Conservation (phyloP, 1,284 basidiomycete species). For the Marasmius oreades region DNA sequence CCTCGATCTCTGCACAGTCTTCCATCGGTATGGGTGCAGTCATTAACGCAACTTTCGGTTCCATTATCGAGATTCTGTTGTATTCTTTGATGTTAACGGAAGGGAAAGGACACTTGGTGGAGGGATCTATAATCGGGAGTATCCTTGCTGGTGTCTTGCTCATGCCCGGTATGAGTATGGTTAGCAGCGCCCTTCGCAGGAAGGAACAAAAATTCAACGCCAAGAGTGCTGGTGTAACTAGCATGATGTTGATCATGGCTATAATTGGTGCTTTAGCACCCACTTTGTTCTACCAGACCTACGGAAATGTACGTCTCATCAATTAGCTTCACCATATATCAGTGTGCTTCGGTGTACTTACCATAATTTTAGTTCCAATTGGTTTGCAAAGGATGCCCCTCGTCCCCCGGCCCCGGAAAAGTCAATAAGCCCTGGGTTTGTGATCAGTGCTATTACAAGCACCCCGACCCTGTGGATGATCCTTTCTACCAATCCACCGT, state of each 20-base stretch:
- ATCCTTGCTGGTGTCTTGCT: conserved; percentile 93
- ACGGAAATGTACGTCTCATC: conserved; percentile 79
- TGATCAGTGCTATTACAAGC: conserved; percentile 91
- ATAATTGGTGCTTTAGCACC: conserved; percentile 96
- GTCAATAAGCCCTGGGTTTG: conserved; percentile 75
- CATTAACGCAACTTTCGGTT: conserved; percentile 99
- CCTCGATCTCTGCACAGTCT: conserved; percentile 96
- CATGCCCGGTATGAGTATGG: conserved; percentile 98
- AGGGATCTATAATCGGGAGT: conserved; percentile 95
- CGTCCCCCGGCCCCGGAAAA: conserved; percentile 27
- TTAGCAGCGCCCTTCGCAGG: conserved; percentile 84
- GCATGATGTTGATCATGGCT: conserved; percentile 99
- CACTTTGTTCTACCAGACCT: conserved; percentile 98
- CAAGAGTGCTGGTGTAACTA: conserved; percentile 96
- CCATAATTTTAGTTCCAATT: conserved; percentile 74
- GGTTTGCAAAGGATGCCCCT: conserved; percentile 90
- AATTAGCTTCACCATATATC: neutral
- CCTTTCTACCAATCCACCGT: conserved; percentile 97
- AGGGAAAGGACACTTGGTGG: conserved; percentile 90
- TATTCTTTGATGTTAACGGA: conserved; percentile 89
- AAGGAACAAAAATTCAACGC: conserved; percentile 99
- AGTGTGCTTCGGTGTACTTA: neutral
- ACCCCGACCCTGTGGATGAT: conserved; percentile 89
- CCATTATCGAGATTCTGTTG: conserved; percentile 95
- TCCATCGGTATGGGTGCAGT: conserved; percentile 99